Evolutionary conservation across 495 filamentous ascomycete genomes (phyloP), one percentile per base, ranked within the genome.

Genomic region (Glutinoglossum americanum): DNA sequence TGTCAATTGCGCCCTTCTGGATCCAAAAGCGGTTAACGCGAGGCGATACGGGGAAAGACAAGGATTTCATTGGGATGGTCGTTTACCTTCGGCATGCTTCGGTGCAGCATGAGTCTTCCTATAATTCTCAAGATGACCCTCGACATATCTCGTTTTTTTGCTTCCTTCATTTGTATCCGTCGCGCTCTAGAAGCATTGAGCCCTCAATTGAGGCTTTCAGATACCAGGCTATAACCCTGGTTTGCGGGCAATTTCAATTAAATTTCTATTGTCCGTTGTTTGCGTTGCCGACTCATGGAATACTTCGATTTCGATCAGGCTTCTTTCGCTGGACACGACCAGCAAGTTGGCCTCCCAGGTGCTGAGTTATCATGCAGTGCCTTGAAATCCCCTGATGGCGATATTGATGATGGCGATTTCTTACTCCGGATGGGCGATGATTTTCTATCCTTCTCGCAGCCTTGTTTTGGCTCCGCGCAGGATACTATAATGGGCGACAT

Each of bases 241-340:
- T 9, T 49, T 23, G 47, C 13, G 47, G 19, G 47, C 37, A 39
- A 17, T 49, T 49, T 8, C 25, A 27, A 23, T 49, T 23, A 49
- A 10, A 49, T 15, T 23, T 6, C 47, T 13, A 27, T 23, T 2
- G 53, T 55, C 3, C 9, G 3, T 33, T 33, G 11, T 28, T 9
- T 10, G 19, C 9, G 23, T 47, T n/a, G 19, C 30, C 5, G 13
- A 8, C 10, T 27, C 28, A 59, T 59, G 57, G 48, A 59, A 33
- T 59, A 35, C 23, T 59, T 59, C 48, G 57, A 59, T 56, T 59
- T 59, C 23, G 57, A 59, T 32, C 44, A 56, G n/a, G 57, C 57
- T 44, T 58, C 57, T 9, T 19, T 11, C 37, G 35, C 33, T 1
- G 33, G 23, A 19, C 35, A 21, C 17, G 15, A 33, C 33, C 23